These are phyloP conservation scores for Trichomonas tenax DNA, from an alignment of 208 protist species.

Conservation along the genomic window DNA sequence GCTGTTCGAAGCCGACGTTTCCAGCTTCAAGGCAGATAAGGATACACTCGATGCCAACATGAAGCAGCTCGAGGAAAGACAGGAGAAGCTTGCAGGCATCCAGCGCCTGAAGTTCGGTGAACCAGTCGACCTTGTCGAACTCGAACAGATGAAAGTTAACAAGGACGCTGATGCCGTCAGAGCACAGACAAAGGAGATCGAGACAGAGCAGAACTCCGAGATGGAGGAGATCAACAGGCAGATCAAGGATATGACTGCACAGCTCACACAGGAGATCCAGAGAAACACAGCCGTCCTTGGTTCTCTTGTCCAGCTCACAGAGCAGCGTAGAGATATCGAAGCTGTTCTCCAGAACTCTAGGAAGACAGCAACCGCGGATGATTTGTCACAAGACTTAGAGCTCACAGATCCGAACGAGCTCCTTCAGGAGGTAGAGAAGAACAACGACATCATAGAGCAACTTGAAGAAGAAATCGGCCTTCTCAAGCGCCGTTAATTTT, in stretches of 20 bases:
- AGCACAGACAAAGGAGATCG: neutral
- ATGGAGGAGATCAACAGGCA: neutral
- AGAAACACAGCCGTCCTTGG: neutral
- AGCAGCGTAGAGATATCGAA: neutral
- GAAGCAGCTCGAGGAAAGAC: constrained; percentile 20
- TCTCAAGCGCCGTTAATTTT: neutral
- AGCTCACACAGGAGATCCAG: neutral
- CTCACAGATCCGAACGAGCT: neutral
- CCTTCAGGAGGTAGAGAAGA: neutral
- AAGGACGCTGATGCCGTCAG: neutral
- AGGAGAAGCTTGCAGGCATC: constrained; percentile 27
- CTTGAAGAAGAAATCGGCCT: neutral
- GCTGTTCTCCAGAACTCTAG: neutral
- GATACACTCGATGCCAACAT: neutral
- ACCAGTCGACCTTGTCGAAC: constrained; percentile 23
- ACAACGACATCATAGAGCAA: neutral
- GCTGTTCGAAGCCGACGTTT: constrained; percentile 11
- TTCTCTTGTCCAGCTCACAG: neutral
- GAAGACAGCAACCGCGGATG: neutral
- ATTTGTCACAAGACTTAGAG: neutral
- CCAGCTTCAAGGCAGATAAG: neutral
- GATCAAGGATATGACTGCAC: neutral
- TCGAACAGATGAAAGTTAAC: constrained; percentile 23
- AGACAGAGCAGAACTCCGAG: neutral
- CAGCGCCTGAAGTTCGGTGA: constrained; percentile 33